Base-by-base conservation (phyloP, 164 flowering plant species). In the Aristolochia contorta region DNA sequence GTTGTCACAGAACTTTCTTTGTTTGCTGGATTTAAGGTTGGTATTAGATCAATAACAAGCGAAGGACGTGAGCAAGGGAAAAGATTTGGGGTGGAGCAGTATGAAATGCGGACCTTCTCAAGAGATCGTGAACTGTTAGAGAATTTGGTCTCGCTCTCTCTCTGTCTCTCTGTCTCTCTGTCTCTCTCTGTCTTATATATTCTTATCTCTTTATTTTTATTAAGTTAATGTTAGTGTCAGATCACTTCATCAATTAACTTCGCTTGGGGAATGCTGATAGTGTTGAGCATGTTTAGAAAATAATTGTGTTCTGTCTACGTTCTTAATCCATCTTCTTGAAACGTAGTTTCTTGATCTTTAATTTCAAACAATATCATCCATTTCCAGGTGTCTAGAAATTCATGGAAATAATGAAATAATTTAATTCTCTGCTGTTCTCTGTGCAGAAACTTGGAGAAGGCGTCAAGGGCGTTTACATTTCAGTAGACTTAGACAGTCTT, bases 41-140 rank as follows among this genome's bases (percentile, higher is more conserved):
- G 99, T 47, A 77, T 93, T 51, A 80, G 99, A 71, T 93, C 96
- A 61, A 90, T 93, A 57, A 90, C 74, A 2, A 74, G 54, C 15
- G 99, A 93, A 82, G 99, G 99, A 16, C 94, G 91, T 27, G 99
- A 86, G 64, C 99, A 93, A 71, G 96, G 86, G 56, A 88, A 90
- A 65, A 79, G 71, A 67, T 93, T 83, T 74, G 99, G 97, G 12
- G 95, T 86, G 54, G 99, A 90, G 77, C 96, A 83, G 76, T 86
- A 70, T 74, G 99, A 93, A 78, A 93, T 93, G 99, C 79, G 88
- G 43, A 84, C 86, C 9, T 93, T 84, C 77, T 93, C 96, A 61
- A 82, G 78, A 74, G 99, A 93, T 74, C 91, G 84, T 9, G 67
- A 81, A 1, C 6, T 80, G 51, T 67, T 93, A 77, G 97, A 93